Base-by-base conservation (phyloP, 768 basidiomycete genomes). In the Pleurotus platypus region DNA sequence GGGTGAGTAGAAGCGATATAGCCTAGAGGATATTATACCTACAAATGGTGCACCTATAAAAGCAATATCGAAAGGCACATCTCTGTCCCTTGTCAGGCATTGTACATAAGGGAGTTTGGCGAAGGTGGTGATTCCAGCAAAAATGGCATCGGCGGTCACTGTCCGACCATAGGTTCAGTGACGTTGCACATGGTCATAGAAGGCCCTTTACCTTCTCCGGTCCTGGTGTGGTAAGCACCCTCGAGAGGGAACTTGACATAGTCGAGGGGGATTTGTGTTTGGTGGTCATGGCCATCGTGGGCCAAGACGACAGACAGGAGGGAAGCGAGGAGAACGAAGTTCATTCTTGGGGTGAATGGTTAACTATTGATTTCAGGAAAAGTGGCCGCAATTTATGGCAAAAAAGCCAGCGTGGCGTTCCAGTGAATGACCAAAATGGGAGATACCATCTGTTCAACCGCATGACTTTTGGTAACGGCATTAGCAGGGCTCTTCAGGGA, bases 71-170 rank as follows among this genome's bases (percentile, higher is more conserved):
- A 90, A 86, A 1, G 78, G 69, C 27, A 74, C 68, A 53, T 83
- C 65, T 46, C 68, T 77, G 55, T 87, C 82, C 60, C 79, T 79
- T 43, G 83, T 84, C 50, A 94, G 81, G 67, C 92, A 94, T 61
- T 86, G 82, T 1, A 85, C 79, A 83, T 89, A 92, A 24, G 90
- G 90, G n/a, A 95, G 78, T 69, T 81, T 92, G 15, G 93, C 92
- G 67, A 94, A 95, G 2, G 90, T 91, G 1, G 85, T 83, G 35
- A 92, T 87, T 7, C 92, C 92, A 46, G 88, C 85, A 70, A 93
- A 94, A 37, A 88, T 73, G 15, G 90, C 83, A 66, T 94, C 86
- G 2, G 86, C 86, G 42, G 87, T 89, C 27, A 88, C 87, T 88
- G 49, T 9, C 48, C 37, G 47, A 40, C 9, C 45, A 46, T 12